These are phyloP conservation scores for Chaetothyriales sp. DNA, from an alignment of 2,329 filamentous ascomycete genomes.

Conservation along the genomic window DNA sequence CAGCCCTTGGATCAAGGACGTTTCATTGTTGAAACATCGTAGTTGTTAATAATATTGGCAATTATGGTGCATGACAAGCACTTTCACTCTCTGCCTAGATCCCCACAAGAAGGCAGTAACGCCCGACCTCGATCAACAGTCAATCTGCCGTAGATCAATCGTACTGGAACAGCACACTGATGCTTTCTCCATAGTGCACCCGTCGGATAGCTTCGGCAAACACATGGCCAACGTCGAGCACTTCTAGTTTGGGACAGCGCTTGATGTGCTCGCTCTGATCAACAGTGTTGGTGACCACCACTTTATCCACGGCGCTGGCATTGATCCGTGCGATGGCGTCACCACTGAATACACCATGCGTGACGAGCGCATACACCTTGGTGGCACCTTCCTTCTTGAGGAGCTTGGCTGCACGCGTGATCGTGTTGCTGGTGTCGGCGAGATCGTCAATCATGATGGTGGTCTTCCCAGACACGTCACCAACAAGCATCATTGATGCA, in stretches of 20 bases:
- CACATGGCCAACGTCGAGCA: conserved; percentile 73
- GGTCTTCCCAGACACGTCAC: conserved; percentile 63
- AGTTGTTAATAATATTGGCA: too few relatives aligned
- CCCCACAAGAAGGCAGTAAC: too few relatives aligned
- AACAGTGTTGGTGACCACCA: conserved; percentile 89
- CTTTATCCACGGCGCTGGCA: conserved; percentile 78
- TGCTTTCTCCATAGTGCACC: conserved; percentile 94
- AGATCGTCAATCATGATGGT: conserved; percentile 90
- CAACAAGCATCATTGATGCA: conserved; percentile 85
- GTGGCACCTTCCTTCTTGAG: conserved; percentile 85
- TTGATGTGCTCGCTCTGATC: conserved; percentile 69
- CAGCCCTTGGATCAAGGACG: too few relatives aligned
- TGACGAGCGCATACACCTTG: conserved; percentile 78
- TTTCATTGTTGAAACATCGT: too few relatives aligned
- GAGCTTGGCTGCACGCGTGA: conserved; percentile 90
- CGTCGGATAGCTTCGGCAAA: conserved; percentile 91
- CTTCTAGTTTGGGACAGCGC: conserved; percentile 73
- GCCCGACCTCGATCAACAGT: background rate
- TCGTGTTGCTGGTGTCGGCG: conserved; percentile 91
- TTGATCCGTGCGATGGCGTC: conserved; percentile 92
- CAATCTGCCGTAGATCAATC: conserved; percentile 33
- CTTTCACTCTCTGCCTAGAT: too few relatives aligned
- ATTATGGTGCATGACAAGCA: too few relatives aligned
- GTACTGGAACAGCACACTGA: conserved; percentile 85
- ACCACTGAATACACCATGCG: conserved; percentile 86